Evolutionary conservation across 306 rosid genomes (phyloP).

Genomic region (Trifolium fragiferum): DNA sequence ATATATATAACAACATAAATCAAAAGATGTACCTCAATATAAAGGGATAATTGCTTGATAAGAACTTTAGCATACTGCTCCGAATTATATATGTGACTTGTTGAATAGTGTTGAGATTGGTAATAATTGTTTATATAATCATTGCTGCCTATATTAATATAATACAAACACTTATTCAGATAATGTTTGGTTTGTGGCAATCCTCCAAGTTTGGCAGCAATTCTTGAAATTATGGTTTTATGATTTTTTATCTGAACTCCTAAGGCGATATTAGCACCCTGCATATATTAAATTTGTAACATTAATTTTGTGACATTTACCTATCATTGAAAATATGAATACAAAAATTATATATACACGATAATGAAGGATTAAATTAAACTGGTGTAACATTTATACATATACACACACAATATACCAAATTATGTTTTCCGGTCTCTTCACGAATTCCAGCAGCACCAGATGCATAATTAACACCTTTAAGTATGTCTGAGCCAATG

Average conservation of each 20-base stretch:
- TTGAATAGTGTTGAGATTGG: slow-evolving; percentile 38
- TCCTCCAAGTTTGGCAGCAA: slow-evolving; percentile 17
- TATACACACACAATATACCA: neutral
- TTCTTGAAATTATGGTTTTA: neutral
- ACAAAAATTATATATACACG: neutral
- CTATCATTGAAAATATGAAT: neutral
- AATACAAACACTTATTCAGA: slow-evolving; percentile 58
- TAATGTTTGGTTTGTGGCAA: neutral
- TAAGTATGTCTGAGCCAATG: slow-evolving; percentile 38
- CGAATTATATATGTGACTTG: slow-evolving; percentile 37
- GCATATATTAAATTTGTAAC: neutral
- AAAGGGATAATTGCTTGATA: neutral
- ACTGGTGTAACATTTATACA: too few species aligned
- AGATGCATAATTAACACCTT: slow-evolving; percentile 52
- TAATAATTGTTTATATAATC: slow-evolving; percentile 66
- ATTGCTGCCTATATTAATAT: slow-evolving; percentile 57
- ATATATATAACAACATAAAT: too few species aligned
- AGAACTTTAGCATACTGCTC: slow-evolving; percentile 48
- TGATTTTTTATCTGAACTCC: slow-evolving; percentile 51
- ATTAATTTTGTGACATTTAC: neutral
- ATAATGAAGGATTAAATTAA: too few species aligned
- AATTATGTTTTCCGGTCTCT: neutral
- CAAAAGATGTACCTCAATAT: slow-evolving; percentile 44
- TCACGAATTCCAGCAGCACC: slow-evolving; percentile 37
- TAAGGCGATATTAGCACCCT: slow-evolving; percentile 52